phyloP scores from a whole-genome alignment of 1,284 basidiomycete species.

The Jaminaea rosea region DNA sequence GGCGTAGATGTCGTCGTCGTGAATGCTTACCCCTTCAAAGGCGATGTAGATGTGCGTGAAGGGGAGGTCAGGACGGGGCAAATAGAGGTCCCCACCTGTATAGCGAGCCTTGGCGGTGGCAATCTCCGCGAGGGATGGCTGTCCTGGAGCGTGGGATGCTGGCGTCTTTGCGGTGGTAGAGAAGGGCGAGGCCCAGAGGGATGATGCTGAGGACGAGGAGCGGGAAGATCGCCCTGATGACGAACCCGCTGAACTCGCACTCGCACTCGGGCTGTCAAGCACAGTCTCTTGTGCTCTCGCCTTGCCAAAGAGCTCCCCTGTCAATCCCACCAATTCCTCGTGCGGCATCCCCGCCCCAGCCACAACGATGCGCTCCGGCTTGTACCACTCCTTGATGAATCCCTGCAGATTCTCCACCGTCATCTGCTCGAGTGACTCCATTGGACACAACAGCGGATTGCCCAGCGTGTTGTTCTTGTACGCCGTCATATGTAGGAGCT shows the following conservation, averaged over 20 bases:
- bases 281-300: constrained; percentile 29
- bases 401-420: constrained; percentile 59
- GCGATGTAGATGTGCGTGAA: constrained; percentile 89
- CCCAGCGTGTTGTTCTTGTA: constrained; percentile 72
- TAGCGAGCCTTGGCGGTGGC: constrained; percentile 59
- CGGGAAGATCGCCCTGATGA: constrained; percentile 15
- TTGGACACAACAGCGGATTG: constrained; percentile 79
- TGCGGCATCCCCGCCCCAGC: constrained; percentile 88
- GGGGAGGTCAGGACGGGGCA: constrained; percentile 58
- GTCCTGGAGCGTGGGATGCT: not conserved
- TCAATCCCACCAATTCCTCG: constrained; percentile 73
- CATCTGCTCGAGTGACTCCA: constrained; percentile 67
- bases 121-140: constrained; percentile 24
- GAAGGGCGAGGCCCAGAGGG: constrained; percentile 51
- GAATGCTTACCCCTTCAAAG: constrained; percentile 84
- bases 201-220: constrained; percentile 49
- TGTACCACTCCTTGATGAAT: constrained; percentile 75
- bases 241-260: constrained; percentile 7
- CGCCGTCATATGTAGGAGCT: constrained; percentile 77
- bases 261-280: constrained; percentile 1
- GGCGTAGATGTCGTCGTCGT: constrained; percentile 87
- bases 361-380: constrained; percentile 84
- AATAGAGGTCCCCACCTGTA: constrained; percentile 70
- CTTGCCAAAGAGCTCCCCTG: constrained; percentile 72
- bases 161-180: constrained; percentile 17